These are phyloP conservation scores for Uronychia binucleata DNA, from an alignment of 73 alveolate genomes.

Conservation along the genomic window DNA sequence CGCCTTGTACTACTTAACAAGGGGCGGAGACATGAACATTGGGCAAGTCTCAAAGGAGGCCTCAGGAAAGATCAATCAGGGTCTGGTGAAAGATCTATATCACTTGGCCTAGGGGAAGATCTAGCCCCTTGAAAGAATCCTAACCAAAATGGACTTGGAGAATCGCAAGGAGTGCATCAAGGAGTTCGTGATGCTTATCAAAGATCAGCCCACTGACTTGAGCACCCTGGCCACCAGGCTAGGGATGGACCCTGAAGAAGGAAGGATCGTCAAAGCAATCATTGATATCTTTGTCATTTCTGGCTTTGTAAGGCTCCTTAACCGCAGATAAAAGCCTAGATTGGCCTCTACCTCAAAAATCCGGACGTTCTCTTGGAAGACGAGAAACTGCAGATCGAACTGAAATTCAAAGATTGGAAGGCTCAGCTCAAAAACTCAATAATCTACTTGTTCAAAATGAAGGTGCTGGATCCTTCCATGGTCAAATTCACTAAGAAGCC, in stretches of 20 bases:
- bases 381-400: neutral
- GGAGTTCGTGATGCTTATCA: neutral
- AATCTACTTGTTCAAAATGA: neutral
- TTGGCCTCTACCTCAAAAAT: too few relatives aligned
- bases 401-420: neutral
- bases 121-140: neutral
- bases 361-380: neutral
- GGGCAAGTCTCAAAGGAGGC: neutral
- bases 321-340: neutral
- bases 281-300: neutral
- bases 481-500: neutral
- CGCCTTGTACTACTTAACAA: neutral
- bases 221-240: neutral
- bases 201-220: neutral
- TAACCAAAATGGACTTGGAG: neutral
- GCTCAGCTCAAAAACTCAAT: neutral
- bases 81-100: neutral
- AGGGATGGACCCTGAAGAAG: neutral
- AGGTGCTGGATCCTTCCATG: neutral
- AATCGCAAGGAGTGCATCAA: neutral
- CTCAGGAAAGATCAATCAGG: neutral
- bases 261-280: neutral
- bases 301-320: neutral
- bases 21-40: neutral
- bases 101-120: neutral